A percentile compares a stretch with the other conserved stretches of the same genome.
Conservation (phyloP, 176 grass and related monocot species). For the Carex littledalei region DNA sequence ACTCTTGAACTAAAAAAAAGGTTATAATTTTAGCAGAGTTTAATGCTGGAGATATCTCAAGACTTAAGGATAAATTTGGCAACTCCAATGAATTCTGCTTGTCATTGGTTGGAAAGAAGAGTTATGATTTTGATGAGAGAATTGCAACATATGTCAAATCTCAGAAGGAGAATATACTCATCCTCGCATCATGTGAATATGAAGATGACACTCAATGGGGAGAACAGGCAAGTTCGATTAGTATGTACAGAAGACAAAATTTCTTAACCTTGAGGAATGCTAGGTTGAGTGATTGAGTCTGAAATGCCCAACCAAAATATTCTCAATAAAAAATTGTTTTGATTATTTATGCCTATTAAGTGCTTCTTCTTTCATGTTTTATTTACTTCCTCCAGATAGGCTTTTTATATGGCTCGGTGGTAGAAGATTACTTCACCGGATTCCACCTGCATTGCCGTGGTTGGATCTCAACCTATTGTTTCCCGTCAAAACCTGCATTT, state of each 20-base stretch:
- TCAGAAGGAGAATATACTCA: background rate
- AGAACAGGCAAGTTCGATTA: constrained; percentile 3
- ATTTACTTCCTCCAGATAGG: constrained; percentile 29
- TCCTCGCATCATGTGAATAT: constrained; percentile 30
- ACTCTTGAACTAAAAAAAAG: background rate
- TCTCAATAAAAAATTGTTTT: background rate
- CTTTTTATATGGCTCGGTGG: constrained; percentile 50
- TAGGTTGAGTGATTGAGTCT: background rate
- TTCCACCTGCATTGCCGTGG: constrained; percentile 50
- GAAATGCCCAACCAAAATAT: background rate
- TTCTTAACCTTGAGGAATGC: background rate
- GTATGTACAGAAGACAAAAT: background rate
- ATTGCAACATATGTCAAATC: background rate
- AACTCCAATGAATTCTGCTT: constrained; percentile 18
- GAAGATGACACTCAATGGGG: constrained; percentile 59
- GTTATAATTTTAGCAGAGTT: background rate
- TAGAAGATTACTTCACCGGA: constrained; percentile 71
- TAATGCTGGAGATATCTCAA: constrained; percentile 10
- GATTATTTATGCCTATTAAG: background rate
- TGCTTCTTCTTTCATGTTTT: background rate
- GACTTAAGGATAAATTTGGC: constrained; percentile 34
- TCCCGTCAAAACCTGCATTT: constrained; percentile 38
- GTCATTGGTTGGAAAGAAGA: constrained; percentile 24
- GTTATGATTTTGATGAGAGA: background rate
- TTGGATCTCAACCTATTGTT: constrained; percentile 58